A percentile compares a stretch with the other conserved stretches of the same genome.
Evolutionary conservation across 805 yeast genomes (phyloP).

Genomic region (Candida gorgasii): DNA sequence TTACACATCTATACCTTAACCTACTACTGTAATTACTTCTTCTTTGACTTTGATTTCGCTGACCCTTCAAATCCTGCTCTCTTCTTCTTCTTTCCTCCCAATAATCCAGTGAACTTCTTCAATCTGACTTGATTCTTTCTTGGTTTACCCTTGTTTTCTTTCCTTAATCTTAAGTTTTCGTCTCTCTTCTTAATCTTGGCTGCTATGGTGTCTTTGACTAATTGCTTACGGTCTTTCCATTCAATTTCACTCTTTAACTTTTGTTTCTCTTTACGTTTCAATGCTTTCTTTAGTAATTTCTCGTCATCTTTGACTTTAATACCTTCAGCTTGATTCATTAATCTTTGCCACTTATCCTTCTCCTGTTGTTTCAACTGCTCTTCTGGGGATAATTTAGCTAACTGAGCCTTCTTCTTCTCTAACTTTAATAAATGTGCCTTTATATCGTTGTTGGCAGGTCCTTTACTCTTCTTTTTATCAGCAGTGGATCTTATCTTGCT

Average conservation of each 20-base stretch:
- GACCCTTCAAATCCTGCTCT: slow-evolving; percentile 95
- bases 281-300: slow-evolving; percentile 77
- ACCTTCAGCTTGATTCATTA: slow-evolving; percentile 87
- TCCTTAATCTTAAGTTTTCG: slow-evolving; percentile 82
- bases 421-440: slow-evolving; percentile 77
- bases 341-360: slow-evolving; percentile 82
- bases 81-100: slow-evolving; percentile 27
- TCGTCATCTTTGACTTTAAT: slow-evolving; percentile 88
- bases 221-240: slow-evolving; percentile 88
- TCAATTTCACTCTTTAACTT: slow-evolving; percentile 86
- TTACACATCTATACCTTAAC: background rate
- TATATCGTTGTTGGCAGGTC: slow-evolving; percentile 82
- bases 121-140: slow-evolving; percentile 72
- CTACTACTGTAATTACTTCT: slow-evolving; percentile 15
- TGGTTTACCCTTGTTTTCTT: slow-evolving; percentile 80
- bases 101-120: slow-evolving; percentile 61
- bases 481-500: slow-evolving; percentile 49
- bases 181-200: slow-evolving; percentile 86
- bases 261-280: slow-evolving; percentile 77
- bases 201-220: slow-evolving; percentile 70
- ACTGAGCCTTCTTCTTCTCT: slow-evolving; percentile 69
- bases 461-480: slow-evolving; percentile 62
- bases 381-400: slow-evolving; percentile 58
- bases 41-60: slow-evolving; percentile 44
- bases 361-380: slow-evolving; percentile 62